These are phyloP conservation scores for Penicillium samsonianum DNA, from an alignment of 495 filamentous ascomycete species.

Conservation along the genomic window DNA sequence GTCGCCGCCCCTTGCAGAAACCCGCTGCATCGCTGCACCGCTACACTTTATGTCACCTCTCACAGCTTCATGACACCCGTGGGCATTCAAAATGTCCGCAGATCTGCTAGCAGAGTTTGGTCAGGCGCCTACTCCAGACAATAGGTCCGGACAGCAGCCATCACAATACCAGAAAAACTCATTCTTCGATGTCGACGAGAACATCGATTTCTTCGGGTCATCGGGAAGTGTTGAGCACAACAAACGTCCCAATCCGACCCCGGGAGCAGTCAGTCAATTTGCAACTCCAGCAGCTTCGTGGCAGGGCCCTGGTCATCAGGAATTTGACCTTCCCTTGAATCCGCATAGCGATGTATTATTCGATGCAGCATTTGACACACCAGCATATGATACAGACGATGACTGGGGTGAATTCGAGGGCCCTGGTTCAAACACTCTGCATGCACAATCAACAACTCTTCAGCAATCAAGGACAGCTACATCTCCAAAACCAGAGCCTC, in stretches of 20 bases:
- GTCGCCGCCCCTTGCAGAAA: neutral
- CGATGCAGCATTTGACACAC: constrained; percentile 45
- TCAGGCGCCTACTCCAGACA: constrained; percentile 25
- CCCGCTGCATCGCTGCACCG: neutral
- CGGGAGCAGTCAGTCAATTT: constrained; percentile 12
- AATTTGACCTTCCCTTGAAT: constrained; percentile 26
- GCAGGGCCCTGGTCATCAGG: constrained; percentile 15
- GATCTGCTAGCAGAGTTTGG: constrained; percentile 76
- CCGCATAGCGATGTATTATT: constrained; percentile 43
- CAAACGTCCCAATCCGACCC: neutral
- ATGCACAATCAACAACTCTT: constrained; percentile 41
- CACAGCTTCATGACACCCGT: constrained; percentile 11
- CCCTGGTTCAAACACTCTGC: constrained; percentile 52
- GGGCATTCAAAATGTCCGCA: constrained; percentile 61
- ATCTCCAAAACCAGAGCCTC: constrained; percentile 1
- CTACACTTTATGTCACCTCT: constrained; percentile 1
- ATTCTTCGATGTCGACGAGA: constrained; percentile 32
- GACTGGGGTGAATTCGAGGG: constrained; percentile 78
- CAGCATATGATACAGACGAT: constrained; percentile 55
- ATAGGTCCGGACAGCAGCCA: constrained; percentile 17
- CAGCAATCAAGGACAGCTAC: constrained; percentile 6
- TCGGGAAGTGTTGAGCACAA: constrained; percentile 7
- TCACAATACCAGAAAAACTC: constrained; percentile 19
- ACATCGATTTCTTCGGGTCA: constrained; percentile 22
- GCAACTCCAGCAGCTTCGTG: constrained; percentile 4